Percentiles rank a stretch among this genome's conserved stretches.
phyloP scores from a whole-genome alignment of 2,329 filamentous ascomycete species.

The Nemania sp. region DNA sequence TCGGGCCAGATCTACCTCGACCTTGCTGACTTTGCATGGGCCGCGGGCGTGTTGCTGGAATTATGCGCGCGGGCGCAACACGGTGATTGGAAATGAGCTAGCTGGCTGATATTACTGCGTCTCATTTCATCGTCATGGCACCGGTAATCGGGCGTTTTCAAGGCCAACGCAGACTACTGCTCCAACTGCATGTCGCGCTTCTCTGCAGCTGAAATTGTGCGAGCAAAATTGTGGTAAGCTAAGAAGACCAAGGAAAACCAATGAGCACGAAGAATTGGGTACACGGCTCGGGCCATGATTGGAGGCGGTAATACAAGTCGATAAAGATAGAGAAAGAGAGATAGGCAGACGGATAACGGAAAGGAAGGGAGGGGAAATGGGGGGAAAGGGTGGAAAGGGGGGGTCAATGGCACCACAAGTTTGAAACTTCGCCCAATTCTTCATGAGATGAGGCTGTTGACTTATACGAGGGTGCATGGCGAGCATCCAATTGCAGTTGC shows the following conservation, averaged over 20 bases:
- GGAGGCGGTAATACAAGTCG: too few species aligned
- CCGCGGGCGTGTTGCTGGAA: slow-evolving; percentile 34
- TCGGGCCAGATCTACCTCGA: slow-evolving; percentile 37
- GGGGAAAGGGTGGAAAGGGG: neutral
- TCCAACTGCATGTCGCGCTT: slow-evolving; percentile 20
- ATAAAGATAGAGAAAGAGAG: neutral
- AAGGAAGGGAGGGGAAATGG: neutral
- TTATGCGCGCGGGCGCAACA: slow-evolving; percentile 32
- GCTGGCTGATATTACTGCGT: neutral
- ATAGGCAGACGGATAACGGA: neutral
- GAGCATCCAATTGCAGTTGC: neutral
- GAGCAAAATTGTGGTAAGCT: neutral
- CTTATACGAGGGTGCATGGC: slow-evolving; percentile 17
- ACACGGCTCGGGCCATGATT: slow-evolving; percentile 10
- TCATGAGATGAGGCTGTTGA: slow-evolving; percentile 16
- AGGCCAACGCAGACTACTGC: slow-evolving; percentile 6
- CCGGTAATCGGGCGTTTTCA: slow-evolving; percentile 7
- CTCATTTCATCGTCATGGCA: slow-evolving; percentile 6
- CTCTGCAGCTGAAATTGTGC: slow-evolving; percentile 11
- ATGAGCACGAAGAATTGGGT: slow-evolving; percentile 12
- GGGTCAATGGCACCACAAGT: slow-evolving; percentile 2
- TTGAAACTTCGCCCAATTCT: slow-evolving; percentile 10
- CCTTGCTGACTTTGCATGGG: slow-evolving; percentile 35
- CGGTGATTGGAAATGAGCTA: slow-evolving; percentile 24
- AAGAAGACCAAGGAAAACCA: slow-evolving; percentile 5